These are phyloP conservation scores for Xerocomus nothofagi DNA, from an alignment of 1,284 basidiomycete species.

Conservation along the genomic window DNA sequence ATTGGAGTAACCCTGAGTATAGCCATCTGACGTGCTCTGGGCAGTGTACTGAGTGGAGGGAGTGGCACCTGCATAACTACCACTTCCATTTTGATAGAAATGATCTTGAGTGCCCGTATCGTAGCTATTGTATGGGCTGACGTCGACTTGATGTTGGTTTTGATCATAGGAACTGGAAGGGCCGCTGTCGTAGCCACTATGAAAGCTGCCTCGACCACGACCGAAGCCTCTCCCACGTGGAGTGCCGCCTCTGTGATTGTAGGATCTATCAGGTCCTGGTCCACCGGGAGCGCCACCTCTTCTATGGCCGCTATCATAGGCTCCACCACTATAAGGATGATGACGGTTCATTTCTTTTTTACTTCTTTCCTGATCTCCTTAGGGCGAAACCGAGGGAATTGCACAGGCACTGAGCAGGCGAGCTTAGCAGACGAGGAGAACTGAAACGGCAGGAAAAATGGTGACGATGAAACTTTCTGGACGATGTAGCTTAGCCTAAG, in stretches of 20 bases:
- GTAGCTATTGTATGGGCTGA: slow-evolving; percentile 65
- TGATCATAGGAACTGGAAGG: slow-evolving; percentile 56
- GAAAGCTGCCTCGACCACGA: slow-evolving; percentile 58
- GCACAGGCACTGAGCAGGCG: slow-evolving; percentile 30
- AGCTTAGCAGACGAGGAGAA: slow-evolving; percentile 30
- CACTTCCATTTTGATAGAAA: slow-evolving; percentile 61
- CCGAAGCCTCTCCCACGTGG: slow-evolving; percentile 64
- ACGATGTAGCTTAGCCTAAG: slow-evolving; percentile 25
- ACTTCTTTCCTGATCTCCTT: slow-evolving; percentile 27
- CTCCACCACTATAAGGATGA: slow-evolving; percentile 72
- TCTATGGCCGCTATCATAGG: slow-evolving; percentile 62
- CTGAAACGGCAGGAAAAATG: slow-evolving; percentile 21
- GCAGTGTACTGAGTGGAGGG: slow-evolving; percentile 46
- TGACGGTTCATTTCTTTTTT: slow-evolving; percentile 71
- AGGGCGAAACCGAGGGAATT: slow-evolving; percentile 34
- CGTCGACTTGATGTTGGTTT: slow-evolving; percentile 56
- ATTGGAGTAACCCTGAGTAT: slow-evolving; percentile 58
- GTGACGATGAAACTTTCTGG: slow-evolving; percentile 21
- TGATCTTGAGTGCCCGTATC: slow-evolving; percentile 57
- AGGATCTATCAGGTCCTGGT: slow-evolving; percentile 70
- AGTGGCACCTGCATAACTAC: slow-evolving; percentile 48
- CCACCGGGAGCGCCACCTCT: slow-evolving; percentile 64
- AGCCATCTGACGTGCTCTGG: slow-evolving; percentile 45
- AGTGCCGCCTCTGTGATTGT: slow-evolving; percentile 62
- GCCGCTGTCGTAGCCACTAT: slow-evolving; percentile 52